Base-by-base conservation (phyloP, 495 filamentous ascomycete genomes). In the Xylaria scruposa region DNA sequence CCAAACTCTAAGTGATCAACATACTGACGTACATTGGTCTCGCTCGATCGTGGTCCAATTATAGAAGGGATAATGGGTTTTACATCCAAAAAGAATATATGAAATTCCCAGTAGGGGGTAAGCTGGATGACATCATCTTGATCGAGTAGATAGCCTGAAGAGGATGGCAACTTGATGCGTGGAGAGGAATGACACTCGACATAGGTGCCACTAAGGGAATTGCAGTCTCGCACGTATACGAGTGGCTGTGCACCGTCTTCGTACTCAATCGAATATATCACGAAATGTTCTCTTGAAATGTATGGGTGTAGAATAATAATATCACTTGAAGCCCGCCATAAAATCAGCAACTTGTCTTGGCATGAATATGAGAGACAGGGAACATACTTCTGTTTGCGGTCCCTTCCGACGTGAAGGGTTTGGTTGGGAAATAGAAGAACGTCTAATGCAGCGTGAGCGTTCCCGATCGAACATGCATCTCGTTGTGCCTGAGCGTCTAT, bases 231-330 rank as follows among this genome's bases (percentile, higher is more conserved):
- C 26, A 88, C 88, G 65, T 91, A 92, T 6, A 91, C 81, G 38
- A 91, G 77, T 0, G 88, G 87, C 8, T 73, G 73, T 46, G 85
- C 76, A 13, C 81, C 76, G n/a, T 73, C 51, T 42, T 87, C 84
- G 72, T 85, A 89, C 4, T 87, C 73, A 31, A 92, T 80, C 1
- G 86, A 88, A 78, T 91, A 91, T 31, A 92, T 85, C n/a, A 87
- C 86, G 17, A 91, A 76, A 63, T 92, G 90, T 46, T 79, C 80
- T 46, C 87, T 88, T 4, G 90, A 93, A 26, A 91, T 81, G 13
- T 77, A 72, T 0, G 74, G 77, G 67, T 88, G 76, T 0, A 77
- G 46, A 36, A 90, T 72, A 62, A 62, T 47, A 54, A 49, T 24
- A 65, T 24, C 46, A 40, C 40, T 75, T 73, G 61, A 49, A 54